These are phyloP conservation scores for Zizania palustris DNA, from an alignment of 202 grass and related monocot genomes.

Conservation along the genomic window DNA sequence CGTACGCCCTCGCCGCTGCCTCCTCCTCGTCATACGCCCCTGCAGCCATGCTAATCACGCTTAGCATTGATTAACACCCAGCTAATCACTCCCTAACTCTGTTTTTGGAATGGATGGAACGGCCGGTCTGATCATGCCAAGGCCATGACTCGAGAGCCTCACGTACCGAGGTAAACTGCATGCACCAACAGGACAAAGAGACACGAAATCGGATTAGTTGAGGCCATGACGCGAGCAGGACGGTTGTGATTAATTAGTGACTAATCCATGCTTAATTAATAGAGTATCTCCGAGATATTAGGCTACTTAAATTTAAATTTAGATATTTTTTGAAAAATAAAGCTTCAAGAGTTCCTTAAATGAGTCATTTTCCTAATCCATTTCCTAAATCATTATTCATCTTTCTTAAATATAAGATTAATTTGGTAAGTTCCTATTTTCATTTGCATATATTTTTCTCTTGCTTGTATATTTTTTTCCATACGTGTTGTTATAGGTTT, in stretches of 20 bases:
- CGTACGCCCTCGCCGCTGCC: slow-evolving; percentile 80
- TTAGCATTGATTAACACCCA: too few species aligned
- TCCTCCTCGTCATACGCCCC: slow-evolving; percentile 90
- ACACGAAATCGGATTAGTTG: not conserved
- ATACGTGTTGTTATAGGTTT: too few species aligned
- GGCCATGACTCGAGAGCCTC: slow-evolving; percentile 61
- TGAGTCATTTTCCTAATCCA: too few species aligned
- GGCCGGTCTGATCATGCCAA: slow-evolving; percentile 40
- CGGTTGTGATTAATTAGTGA: not conserved
- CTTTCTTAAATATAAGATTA: too few species aligned
- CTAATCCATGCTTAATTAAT: not conserved
- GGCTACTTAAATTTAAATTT: too few species aligned
- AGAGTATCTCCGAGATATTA: too few species aligned
- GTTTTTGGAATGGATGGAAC: not conserved
- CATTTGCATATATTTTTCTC: too few species aligned
- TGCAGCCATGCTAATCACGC: slow-evolving; percentile 8
- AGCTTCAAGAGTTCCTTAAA: too few species aligned
- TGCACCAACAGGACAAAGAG: slow-evolving; percentile 38
- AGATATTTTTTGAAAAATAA: too few species aligned
- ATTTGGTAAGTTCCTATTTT: too few species aligned
- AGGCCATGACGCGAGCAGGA: not conserved
- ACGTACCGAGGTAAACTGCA: slow-evolving; percentile 96
- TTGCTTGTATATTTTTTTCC: too few species aligned
- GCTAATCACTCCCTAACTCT: not conserved
- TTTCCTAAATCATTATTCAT: too few species aligned